Evolutionary conservation across 2,329 filamentous ascomycete genomes (phyloP), one percentile per base, ranked within the genome.

Genomic region (Chaetoscypha palmicola): DNA sequence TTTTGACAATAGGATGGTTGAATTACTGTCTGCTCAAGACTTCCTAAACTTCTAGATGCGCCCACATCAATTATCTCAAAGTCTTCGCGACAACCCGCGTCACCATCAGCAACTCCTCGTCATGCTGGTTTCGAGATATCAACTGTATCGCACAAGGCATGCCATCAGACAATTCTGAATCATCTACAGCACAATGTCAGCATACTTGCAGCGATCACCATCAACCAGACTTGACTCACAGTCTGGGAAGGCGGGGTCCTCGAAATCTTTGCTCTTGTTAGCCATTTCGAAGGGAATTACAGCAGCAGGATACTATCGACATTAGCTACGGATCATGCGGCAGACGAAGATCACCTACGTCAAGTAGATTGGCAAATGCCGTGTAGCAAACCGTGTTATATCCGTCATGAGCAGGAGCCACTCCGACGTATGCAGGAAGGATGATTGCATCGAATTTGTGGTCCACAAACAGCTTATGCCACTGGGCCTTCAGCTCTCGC

Each of bases 91-190:
- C 24, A 7, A 28, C 24, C 24, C 12, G 24, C 7, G 24, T 28
- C 12, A 12, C 24, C 24, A 28, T 28, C 24, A 28, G 12, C 24
- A 28, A 36, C 34, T 38, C 23, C 14, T 43, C 34, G 17, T 43
- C 36, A n/a, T 23, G 22, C 17, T 33, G 21, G 14, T 17, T 16
- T 38, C 23, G 32, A 33, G 33, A 20, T 16, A 26, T 7, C n/a
- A 45, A 26, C 43, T 40, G 40, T 12, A 42, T 30, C n/a, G 40
- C 40, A 44, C 45, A 48, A 9, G 37, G 26, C 31, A 43, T 39
- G 19, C 41, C 30, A 23, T 46, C 45, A 1, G 35, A 26, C 11
- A 46, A 22, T 23, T 35, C 33, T 33, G 40, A 32, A 16, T 36
- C 19, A 21, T 42, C 40, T 42, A 20, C 9, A 9, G 5, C 11